Conservation (phyloP, 805 yeast genomes). For the Yarrowia porcina region DNA sequence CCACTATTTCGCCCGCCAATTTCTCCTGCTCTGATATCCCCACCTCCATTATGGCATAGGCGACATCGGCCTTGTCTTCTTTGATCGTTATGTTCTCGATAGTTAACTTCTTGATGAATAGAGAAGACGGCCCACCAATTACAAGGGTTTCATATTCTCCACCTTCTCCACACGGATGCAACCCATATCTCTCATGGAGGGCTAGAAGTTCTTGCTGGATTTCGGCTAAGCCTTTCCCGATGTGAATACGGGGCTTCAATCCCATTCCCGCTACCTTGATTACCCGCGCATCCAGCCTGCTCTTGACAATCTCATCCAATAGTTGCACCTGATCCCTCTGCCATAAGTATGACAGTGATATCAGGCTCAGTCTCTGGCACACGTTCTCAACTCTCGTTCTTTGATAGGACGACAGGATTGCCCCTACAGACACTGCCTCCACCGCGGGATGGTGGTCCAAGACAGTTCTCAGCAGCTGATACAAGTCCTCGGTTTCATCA, state of each 20-base stretch:
- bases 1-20: constrained; percentile 29
- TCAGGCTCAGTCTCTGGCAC: constrained; percentile 67
- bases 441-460: constrained; percentile 60
- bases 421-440: constrained; percentile 91
- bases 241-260: constrained; percentile 46
- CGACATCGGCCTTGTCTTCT: constrained; percentile 28
- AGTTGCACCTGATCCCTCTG: constrained; percentile 77
- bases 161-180: constrained; percentile 97
- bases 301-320: constrained; percentile 74
- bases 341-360: constrained; percentile 80
- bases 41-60: constrained; percentile 24
- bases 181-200: constrained; percentile 65
- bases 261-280: constrained; percentile 95
- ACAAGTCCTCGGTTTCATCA: constrained; percentile 89
- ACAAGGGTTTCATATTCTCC: constrained; percentile 97
- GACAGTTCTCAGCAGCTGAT: constrained; percentile 49
- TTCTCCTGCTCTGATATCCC: background rate
- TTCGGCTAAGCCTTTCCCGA: constrained; percentile 65
- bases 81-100: constrained; percentile 14
- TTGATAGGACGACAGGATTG: constrained; percentile 92
- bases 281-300: constrained; percentile 71
- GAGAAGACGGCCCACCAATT: constrained; percentile 68
- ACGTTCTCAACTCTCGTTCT: constrained; percentile 91
- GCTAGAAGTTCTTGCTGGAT: constrained; percentile 53
- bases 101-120: constrained; percentile 48